A percentile compares a stretch with the other conserved stretches of the same genome.
Evolutionary conservation across 2,329 filamentous ascomycete species (phyloP).

Genomic region (Hypoxylon sp.): DNA sequence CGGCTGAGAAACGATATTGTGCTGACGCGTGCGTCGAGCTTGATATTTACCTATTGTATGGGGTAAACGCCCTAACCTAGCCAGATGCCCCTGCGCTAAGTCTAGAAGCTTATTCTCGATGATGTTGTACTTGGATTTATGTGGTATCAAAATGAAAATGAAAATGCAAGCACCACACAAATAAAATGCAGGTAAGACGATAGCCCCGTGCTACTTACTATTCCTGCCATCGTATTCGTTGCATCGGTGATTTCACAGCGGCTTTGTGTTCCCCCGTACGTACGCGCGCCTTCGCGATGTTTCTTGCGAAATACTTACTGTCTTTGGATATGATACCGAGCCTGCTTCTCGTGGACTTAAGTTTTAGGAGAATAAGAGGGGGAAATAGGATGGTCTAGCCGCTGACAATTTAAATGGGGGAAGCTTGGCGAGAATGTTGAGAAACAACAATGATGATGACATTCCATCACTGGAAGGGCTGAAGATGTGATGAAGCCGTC

Average conservation of each 20-base stretch:
- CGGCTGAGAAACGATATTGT: constrained; percentile 31
- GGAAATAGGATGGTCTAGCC: constrained; percentile 1
- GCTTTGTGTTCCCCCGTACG: not conserved
- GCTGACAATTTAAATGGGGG: constrained; percentile 21
- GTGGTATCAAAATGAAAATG: not conserved
- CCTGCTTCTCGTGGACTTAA: not conserved
- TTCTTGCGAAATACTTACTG: constrained; percentile 28
- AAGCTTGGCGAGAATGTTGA: constrained; percentile 4
- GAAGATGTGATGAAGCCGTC: constrained; percentile 9
- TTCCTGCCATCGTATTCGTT: constrained; percentile 4
- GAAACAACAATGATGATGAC: not conserved
- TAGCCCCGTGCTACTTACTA: constrained; percentile 22
- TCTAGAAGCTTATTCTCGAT: constrained; percentile 20
- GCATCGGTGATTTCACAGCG: constrained; percentile 4
- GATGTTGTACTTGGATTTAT: not conserved
- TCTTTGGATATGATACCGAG: constrained; percentile 26
- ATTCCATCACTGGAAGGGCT: not conserved
- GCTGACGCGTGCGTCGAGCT: constrained; percentile 32
- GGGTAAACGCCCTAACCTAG: not conserved
- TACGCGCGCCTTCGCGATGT: constrained; percentile 1
- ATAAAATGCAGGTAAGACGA: constrained; percentile 11
- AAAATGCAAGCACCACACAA: not conserved
- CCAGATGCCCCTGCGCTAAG: not conserved
- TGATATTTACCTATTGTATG: constrained; percentile 10
- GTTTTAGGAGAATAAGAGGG: not conserved